Base-by-base conservation (phyloP, 2,329 filamentous ascomycete species). In the Cladobotryum protrusum region DNA sequence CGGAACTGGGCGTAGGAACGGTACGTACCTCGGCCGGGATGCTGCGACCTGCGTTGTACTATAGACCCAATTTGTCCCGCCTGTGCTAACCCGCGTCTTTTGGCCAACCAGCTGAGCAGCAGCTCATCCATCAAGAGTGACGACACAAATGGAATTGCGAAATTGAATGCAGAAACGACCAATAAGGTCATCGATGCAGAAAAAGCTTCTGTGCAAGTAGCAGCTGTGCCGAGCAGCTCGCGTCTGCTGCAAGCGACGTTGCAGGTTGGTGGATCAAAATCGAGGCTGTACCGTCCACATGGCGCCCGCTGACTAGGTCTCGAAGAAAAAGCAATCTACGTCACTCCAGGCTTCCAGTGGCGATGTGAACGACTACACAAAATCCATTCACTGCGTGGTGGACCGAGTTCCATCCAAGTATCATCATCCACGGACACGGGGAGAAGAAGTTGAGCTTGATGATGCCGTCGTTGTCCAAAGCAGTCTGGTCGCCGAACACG, bases 1-100 rank as follows among this genome's bases (percentile, higher is more conserved):
- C 59, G 17, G 61, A 69, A 50, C 67, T 72, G 50, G 70, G 69
- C 49, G 61, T 69, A 14, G 50, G 42, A 49, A 24, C 42, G 50
- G 50, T 52, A 52, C 50, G 50, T 52, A 48, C 50, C 46, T 36
- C 19, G 35, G 24, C 41, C 24, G 6, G 24, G 24, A 29, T 29
- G 24, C 24, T 29, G 19, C 24, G 18, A 37, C 35, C 14, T 17
- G 35, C 13, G 9, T 29, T 43, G 15, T 15, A 17, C 19, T 15
- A 40, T 4, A 9, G 24, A 29, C 11, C 24, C 24, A 29, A 29
- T 29, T 24, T 29, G 24, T 29, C 24, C 24, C 24, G 24, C 24
- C 24, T 40, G 17, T 13, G 33, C 48, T 43, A 34, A 48, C 47
- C 15, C 14, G 19, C 36, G 29, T 36, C 8, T 34, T n/a, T 40